Evolutionary conservation across 2,329 filamentous ascomycete species (phyloP), one percentile per base, ranked within the genome.

Genomic region (Ophiostoma sp.): DNA sequence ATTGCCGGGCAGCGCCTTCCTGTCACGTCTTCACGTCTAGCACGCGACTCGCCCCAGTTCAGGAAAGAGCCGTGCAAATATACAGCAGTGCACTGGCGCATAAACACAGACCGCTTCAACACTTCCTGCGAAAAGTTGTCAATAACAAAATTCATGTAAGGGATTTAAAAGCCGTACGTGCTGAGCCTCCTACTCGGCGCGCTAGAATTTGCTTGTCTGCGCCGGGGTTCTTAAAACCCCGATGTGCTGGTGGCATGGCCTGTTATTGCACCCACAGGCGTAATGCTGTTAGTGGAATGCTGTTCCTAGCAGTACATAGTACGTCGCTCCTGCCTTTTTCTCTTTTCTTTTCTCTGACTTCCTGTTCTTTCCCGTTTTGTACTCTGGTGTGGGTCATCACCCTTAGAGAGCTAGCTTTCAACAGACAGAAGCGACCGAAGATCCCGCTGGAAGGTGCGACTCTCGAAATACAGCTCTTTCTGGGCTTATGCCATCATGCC

Each of bases 351-450:
- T 41, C 11, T 11, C 39, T 41, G 10, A 4, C 39, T 13, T 41
- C 10, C 39, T 15, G 7, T 57, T 27, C 23, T 27, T 57, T 57
- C n/a, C 23, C 52, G 10, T 27, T 57, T 57, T 57, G 23, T 27
- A 57, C 39, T 31, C 27, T 41, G 39, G 39, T 1, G 52, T 57
- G 52, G 52, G 11, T 57, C 52, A 23, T 8, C 23, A 57, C 52
- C 52, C n/a, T 57, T 20, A 15, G 52, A 57, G 52, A 20, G 44
- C 44, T 39, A 11, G 10, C 23, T 57, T 57, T 6, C 4, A 57
- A 27, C n/a, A 48, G 20, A 57, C 52, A 27, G 23, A n/a, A 62
- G 27, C 57, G 57, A 62, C 57, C 57, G 57, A 62, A 62, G 57
- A 62, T 62, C 57, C 57, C 57, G 57, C 57, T 8, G 52, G 27